phyloP scores from a whole-genome alignment of 768 basidiomycete species.

The Rhodotorula babjevae region DNA sequence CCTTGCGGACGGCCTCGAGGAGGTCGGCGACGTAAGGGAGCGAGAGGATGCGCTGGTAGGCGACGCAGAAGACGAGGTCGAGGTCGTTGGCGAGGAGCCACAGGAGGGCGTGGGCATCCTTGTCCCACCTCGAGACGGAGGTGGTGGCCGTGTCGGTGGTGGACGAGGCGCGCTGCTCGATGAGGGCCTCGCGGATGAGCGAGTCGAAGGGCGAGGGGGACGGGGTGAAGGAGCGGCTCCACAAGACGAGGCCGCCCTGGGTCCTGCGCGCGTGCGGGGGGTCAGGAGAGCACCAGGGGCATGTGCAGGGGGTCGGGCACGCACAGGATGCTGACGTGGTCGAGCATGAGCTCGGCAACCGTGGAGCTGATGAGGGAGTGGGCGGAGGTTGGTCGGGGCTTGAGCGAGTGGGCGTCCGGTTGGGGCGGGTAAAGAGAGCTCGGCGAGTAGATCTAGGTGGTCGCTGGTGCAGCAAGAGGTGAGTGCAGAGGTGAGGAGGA shows the following conservation, averaged over 20 bases:
- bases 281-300: no score
- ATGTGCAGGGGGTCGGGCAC: no score
- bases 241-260: constrained; percentile 82
- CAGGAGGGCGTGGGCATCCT: constrained; percentile 86
- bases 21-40: constrained; percentile 90
- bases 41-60: constrained; percentile 92
- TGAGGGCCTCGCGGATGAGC: constrained; percentile 81
- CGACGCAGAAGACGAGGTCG: constrained; percentile 94
- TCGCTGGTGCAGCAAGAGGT: not conserved
- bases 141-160: constrained; percentile 1
- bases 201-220: constrained; percentile 75
- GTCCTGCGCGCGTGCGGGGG: constrained; percentile 3
- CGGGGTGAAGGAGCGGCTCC: constrained; percentile 92
- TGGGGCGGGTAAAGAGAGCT: not conserved
- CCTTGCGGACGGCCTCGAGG: constrained; percentile 67
- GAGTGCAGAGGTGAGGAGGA: not conserved
- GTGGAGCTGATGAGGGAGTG: not conserved
- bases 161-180: constrained; percentile 63
- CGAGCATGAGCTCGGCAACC: constrained; percentile 44
- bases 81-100: constrained; percentile 95
- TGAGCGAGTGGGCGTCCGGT: no score
- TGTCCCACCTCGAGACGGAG: constrained; percentile 59
- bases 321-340: constrained; percentile 83
- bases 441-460: not conserved
- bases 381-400: not conserved